Evolutionary conservation across 2,329 filamentous ascomycete genomes (phyloP), one percentile per base, ranked within the genome.

Genomic region (Fusarium sp.): DNA sequence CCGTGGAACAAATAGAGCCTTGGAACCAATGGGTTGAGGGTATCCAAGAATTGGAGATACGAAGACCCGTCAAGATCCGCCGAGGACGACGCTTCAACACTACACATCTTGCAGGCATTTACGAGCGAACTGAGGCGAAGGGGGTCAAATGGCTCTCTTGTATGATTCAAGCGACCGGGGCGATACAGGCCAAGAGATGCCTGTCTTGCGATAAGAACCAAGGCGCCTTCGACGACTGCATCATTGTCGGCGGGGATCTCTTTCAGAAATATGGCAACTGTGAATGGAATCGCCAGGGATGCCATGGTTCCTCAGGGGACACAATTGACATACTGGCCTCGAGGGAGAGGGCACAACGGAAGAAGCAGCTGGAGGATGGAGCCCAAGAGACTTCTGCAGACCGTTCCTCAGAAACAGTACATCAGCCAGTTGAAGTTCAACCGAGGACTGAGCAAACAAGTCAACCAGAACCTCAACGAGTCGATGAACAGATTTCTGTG

Each of bases 241-340:
- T 87, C 53, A 80, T 84, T 31, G 76, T 85, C 18, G 82, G 81
- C 9, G 82, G 80, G 8, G 75, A 78, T 11, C 77, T 83, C 7
- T 86, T 86, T 57, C 81, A 82, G 7, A 83, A 84, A 35, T 87
- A 86, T 63, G 86, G 84, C 35, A 87, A 87, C 68, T 87, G 86
- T 68, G 84, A 86, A 71, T 87, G 85, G 85, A 84, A 83, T 66
- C 81, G 80, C 5, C 79, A 81, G 58, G 78, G 79, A 22, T 84
- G 82, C 46, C 80, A 81, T 46, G 78, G 75, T 17, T 78, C 77
- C 3, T 76, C 76, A n/a, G 76, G 70, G 10, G 67, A 76, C 25
- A 68, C 63, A 22, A 73, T 77, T 31, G 75, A 77, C 25, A 50
- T 73, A 36, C 35, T 65, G 4, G 63, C 68, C 17, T 63, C 72